phyloP scores from a whole-genome alignment of 345 rosid genomes.

The Theobroma cacao region DNA sequence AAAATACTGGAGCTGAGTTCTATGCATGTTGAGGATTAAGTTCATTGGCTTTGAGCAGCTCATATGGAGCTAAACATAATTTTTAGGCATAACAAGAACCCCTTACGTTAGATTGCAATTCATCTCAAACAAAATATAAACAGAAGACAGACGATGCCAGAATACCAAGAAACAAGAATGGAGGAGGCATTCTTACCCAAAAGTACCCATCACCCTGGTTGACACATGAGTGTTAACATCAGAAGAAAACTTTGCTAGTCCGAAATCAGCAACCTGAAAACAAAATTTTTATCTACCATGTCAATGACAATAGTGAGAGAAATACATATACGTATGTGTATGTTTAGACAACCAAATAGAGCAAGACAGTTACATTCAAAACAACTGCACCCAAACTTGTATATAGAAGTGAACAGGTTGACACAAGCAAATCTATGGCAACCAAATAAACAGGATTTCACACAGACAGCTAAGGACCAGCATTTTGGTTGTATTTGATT shows the following conservation, averaged over 20 bases:
- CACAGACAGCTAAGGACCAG: neutral
- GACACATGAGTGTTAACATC: constrained; percentile 81
- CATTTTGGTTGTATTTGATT: neutral
- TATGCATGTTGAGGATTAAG: no score
- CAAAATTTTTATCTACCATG: neutral
- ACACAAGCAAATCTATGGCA: neutral
- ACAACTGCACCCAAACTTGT: neutral
- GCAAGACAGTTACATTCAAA: neutral
- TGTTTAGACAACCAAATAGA: neutral
- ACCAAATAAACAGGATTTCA: neutral
- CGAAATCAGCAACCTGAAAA: constrained; percentile 87
- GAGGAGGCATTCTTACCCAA: constrained; percentile 50
- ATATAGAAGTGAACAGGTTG: neutral
- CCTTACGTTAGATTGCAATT: no score
- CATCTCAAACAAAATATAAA: neutral
- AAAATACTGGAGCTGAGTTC: no score
- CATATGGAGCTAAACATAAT: no score
- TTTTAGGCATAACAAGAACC: no score
- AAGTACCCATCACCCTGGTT: constrained; percentile 96
- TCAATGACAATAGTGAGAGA: neutral
- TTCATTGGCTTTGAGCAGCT: no score
- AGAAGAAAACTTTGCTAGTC: constrained; percentile 77
- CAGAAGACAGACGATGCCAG: neutral
- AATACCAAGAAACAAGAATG: neutral
- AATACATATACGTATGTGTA: neutral